A percentile compares a stretch with the other conserved stretches of the same genome.
Conservation (phyloP, 805 yeast species). For the Tetrapisispora taiwanensis region DNA sequence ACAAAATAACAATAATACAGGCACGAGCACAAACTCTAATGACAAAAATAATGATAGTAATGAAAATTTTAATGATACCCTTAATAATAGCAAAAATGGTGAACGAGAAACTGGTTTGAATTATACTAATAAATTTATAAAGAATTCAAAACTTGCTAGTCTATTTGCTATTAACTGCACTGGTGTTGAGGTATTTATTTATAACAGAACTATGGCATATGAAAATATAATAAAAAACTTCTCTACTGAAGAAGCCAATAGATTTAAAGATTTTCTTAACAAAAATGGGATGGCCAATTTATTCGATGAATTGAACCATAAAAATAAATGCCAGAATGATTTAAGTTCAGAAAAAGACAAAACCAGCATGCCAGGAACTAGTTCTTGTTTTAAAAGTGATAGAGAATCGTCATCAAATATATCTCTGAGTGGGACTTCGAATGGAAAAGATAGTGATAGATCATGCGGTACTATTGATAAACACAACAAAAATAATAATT, state of each 20-base stretch:
- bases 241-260: constrained; percentile 16
- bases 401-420: neutral
- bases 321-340: neutral
- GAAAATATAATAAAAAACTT: constrained; percentile 43
- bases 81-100: constrained; percentile 1
- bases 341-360: neutral
- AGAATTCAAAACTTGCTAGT: constrained; percentile 35
- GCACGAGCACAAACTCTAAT: too few relatives aligned
- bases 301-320: constrained; percentile 5
- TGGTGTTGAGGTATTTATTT: constrained; percentile 77
- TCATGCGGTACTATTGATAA: neutral
- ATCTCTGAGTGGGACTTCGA: neutral
- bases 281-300: constrained; percentile 6
- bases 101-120: constrained; percentile 8
- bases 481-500: neutral
- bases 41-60: neutral
- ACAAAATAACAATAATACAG: too few relatives aligned
- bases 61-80: neutral
- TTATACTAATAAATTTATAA: neutral
- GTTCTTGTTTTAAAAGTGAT: neutral
- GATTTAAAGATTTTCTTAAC: constrained; percentile 15
- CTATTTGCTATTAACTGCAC: constrained; percentile 49
- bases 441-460: constrained; percentile 13
- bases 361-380: neutral
- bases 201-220: constrained; percentile 71